Evolutionary conservation across 1,139 yeast species (phyloP).

Genomic region (Yamadazyma jaroonii): DNA sequence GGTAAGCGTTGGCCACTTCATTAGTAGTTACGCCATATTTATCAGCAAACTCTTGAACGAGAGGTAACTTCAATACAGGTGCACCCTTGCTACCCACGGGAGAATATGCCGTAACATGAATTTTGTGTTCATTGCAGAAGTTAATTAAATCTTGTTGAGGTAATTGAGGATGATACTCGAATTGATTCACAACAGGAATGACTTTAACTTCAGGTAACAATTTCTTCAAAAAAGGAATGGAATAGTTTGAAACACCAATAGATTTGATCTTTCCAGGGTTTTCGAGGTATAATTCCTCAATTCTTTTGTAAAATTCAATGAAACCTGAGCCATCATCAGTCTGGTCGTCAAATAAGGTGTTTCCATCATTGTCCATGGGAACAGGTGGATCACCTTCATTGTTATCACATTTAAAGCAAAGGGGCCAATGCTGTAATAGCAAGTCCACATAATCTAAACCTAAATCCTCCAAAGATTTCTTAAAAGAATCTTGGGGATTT

Average conservation of each 20-base stretch:
- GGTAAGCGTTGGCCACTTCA: slow-evolving; percentile 35
- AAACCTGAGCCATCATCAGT: slow-evolving; percentile 29
- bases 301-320: slow-evolving; percentile 43
- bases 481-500: slow-evolving; percentile 33
- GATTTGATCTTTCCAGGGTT: slow-evolving; percentile 27
- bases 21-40: slow-evolving; percentile 30
- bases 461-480: slow-evolving; percentile 29
- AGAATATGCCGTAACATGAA: slow-evolving; percentile 30
- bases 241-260: slow-evolving; percentile 34
- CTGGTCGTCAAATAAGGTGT: slow-evolving; percentile 34
- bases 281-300: slow-evolving; percentile 36
- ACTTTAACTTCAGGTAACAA: slow-evolving; percentile 26
- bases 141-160: slow-evolving; percentile 37
- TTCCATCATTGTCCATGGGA: slow-evolving; percentile 38
- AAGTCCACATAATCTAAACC: slow-evolving; percentile 58
- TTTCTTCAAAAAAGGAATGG: slow-evolving; percentile 24
- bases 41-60: slow-evolving; percentile 26
- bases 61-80: slow-evolving; percentile 29
- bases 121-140: slow-evolving; percentile 22
- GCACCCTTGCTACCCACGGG: slow-evolving; percentile 39
- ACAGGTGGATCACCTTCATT: slow-evolving; percentile 29
- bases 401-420: slow-evolving; percentile 26
- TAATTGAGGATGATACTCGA: slow-evolving; percentile 38
- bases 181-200: slow-evolving; percentile 33
- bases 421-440: slow-evolving; percentile 61